Evolutionary conservation across 306 rosid genomes (phyloP).

Genomic region (Geum urbanum): DNA sequence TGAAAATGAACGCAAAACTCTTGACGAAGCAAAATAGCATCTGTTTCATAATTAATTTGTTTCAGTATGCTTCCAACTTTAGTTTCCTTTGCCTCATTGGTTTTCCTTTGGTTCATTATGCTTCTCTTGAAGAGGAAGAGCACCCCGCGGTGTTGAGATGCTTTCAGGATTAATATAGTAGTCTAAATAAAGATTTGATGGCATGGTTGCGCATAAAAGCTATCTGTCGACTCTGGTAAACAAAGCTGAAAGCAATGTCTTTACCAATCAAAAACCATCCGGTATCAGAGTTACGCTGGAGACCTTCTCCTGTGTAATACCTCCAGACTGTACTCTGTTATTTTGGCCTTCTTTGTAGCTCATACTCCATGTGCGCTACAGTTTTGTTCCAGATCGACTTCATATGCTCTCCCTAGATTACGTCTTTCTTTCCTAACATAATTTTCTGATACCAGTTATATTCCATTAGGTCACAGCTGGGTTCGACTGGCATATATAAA

Average conservation of each 20-base stretch:
- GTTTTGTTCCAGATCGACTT: not conserved
- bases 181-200: not conserved
- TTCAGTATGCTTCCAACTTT: too few species aligned
- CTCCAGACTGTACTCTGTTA: constrained; percentile 46
- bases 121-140: not conserved
- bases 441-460: not conserved
- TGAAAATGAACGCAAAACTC: too few species aligned
- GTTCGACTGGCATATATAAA: too few species aligned
- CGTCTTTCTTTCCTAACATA: not conserved
- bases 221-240: not conserved
- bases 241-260: not conserved
- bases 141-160: not conserved
- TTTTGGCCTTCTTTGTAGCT: constrained; percentile 29
- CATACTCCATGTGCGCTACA: constrained; percentile 32
- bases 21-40: too few species aligned
- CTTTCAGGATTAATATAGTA: not conserved
- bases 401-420: constrained; percentile 5
- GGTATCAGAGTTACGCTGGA: not conserved
- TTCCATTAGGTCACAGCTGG: too few species aligned
- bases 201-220: not conserved
- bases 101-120: not conserved
- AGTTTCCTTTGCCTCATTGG: not conserved
- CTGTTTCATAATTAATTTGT: too few species aligned
- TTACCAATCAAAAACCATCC: not conserved
- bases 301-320: not conserved